Conservation (phyloP, 2,329 filamentous ascomycete genomes). For the Hypoxylon sp. region DNA sequence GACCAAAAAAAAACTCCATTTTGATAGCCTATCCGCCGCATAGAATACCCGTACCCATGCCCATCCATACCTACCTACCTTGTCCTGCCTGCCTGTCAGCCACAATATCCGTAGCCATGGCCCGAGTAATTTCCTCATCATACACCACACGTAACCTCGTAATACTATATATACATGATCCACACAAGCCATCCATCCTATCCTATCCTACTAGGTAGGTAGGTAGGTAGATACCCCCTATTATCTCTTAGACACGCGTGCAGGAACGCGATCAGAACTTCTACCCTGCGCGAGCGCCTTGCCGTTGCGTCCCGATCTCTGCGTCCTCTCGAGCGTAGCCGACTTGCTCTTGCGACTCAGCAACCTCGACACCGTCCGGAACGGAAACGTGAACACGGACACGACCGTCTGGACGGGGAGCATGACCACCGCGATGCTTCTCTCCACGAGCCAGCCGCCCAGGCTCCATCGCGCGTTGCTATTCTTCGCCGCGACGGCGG, state of each 20-base stretch:
- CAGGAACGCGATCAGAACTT: constrained; percentile 40
- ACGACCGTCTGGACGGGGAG: constrained; percentile 55
- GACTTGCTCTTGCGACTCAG: constrained; percentile 45
- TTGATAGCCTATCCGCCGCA: constrained; percentile 7
- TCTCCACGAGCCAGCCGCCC: constrained; percentile 51
- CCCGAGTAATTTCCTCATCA: constrained; percentile 5
- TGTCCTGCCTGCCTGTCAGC: no score
- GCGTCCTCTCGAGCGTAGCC: constrained; percentile 44
- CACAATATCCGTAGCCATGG: constrained; percentile 12
- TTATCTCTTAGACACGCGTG: constrained; percentile 40
- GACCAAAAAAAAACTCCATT: constrained; percentile 26
- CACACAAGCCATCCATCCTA: no score
- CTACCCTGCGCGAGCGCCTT: constrained; percentile 35
- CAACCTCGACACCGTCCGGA: constrained; percentile 50
- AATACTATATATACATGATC: no score
- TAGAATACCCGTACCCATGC: not conserved
- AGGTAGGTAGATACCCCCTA: no score
- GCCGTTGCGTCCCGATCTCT: constrained; percentile 31
- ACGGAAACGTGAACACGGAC: constrained; percentile 54
- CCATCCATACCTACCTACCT: constrained; percentile 4
- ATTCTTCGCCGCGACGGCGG: constrained; percentile 73
- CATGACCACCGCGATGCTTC: constrained; percentile 47
- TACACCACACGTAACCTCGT: constrained; percentile 9
- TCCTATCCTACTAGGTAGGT: no score
- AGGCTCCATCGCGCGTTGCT: constrained; percentile 51